These are phyloP conservation scores for Monascus purpureus DNA, from an alignment of 495 filamentous ascomycete genomes.

Conservation along the genomic window DNA sequence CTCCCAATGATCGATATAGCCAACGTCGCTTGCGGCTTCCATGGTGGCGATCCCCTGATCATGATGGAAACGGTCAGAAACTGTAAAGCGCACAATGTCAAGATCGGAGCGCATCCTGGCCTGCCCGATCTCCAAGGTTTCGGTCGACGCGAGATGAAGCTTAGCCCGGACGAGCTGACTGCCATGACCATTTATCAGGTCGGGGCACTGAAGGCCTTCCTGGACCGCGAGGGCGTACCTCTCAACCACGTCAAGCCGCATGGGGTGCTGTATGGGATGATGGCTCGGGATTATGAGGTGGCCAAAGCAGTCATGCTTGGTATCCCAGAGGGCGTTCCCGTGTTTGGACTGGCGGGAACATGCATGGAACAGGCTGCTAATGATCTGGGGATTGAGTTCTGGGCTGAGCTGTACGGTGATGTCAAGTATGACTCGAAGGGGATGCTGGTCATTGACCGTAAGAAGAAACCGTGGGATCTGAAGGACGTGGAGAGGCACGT, in stretches of 20 bases:
- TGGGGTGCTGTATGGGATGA: constrained; percentile 41
- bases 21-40: constrained; percentile 52
- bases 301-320: constrained; percentile 38
- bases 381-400: constrained; percentile 39
- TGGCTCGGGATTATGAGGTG: constrained; percentile 36
- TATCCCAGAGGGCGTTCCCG: constrained; percentile 34
- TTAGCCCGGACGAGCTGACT: constrained; percentile 40
- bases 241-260: constrained; percentile 50
- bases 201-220: constrained; percentile 41
- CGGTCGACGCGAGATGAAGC: constrained; percentile 41
- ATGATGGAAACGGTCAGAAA: constrained; percentile 43
- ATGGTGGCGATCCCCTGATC: constrained; percentile 43
- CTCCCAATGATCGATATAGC: constrained; percentile 45
- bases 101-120: constrained; percentile 46
- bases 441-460: constrained; percentile 38
- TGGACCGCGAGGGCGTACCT: constrained; percentile 37
- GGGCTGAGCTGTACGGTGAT: constrained; percentile 44
- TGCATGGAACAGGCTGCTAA: constrained; percentile 37
- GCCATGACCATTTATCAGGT: constrained; percentile 45
- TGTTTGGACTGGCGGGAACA: constrained; percentile 44
- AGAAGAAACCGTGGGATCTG: constrained; percentile 39
- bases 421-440: constrained; percentile 40
- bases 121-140: constrained; percentile 50
- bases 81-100: constrained; percentile 40
- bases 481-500: constrained; percentile 33